Conservation (phyloP, 768 basidiomycete genomes). For the Russula griseocarnosa region DNA sequence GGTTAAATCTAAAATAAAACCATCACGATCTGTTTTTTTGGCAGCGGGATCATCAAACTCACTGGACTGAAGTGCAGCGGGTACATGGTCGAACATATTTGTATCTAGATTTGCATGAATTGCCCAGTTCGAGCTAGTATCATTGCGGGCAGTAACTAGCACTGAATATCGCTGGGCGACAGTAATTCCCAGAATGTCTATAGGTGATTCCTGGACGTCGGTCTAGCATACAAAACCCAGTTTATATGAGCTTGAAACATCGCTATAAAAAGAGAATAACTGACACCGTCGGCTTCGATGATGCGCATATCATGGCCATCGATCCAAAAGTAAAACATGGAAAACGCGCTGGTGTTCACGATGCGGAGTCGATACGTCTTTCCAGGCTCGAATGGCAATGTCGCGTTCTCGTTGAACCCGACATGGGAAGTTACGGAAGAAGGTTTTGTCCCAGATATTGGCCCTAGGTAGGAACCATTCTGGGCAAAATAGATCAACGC, state of each 20-base stretch:
- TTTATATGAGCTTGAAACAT: neutral
- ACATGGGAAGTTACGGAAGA: constrained; percentile 52
- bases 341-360: constrained; percentile 75
- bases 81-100: constrained; percentile 83
- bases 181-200: constrained; percentile 67
- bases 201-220: constrained; percentile 70
- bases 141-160: constrained; percentile 86
- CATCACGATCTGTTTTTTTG: neutral
- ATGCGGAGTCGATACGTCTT: constrained; percentile 88
- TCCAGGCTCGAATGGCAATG: constrained; percentile 77
- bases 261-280: constrained; percentile 31
- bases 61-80: constrained; percentile 72
- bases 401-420: constrained; percentile 85
- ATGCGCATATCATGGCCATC: constrained; percentile 83
- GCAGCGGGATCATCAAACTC: constrained; percentile 30
- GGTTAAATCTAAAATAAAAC: constrained; percentile 64
- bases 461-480: constrained; percentile 64
- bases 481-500: constrained; percentile 81
- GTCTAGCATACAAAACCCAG: constrained; percentile 42
- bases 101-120: constrained; percentile 90
- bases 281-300: constrained; percentile 79
- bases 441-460: constrained; percentile 47
- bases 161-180: constrained; percentile 94
- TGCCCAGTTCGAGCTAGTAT: constrained; percentile 74
- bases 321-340: constrained; percentile 82